Evolutionary conservation across 2,329 filamentous ascomycete genomes (phyloP), one percentile per base, ranked within the genome.

Genomic region (Alternaria consortialis): DNA sequence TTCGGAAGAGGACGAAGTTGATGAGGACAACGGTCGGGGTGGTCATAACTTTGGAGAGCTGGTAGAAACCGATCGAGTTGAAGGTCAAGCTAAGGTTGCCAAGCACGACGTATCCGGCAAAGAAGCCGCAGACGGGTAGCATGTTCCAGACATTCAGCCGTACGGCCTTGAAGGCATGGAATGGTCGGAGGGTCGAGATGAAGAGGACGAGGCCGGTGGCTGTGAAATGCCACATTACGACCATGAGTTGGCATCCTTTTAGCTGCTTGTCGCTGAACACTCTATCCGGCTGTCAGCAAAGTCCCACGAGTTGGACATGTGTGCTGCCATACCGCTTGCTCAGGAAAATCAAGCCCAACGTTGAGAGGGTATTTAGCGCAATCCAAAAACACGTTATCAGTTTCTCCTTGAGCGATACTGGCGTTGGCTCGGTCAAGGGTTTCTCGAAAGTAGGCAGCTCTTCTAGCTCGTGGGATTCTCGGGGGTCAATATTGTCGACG

Each of bases 31-130:
- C 81, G 52, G 78, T 81, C 12, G 81, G 81, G 0, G 81, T 82
- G 9, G 81, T 83, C 80, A 83, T 82, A 60, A 82, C 81, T 69
- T 83, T 83, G 56, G 81, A 81, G 27, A 83, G 74, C 68, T 82
- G 81, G 71, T 83, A 83, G 70, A 82, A 82, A 47, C 80, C 81
- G 61, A 83, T 79, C 27, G 79, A 79, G 73, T 83, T 83, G 69
- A 79, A 81, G 17, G 81, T 79, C 72, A 83, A 70, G 60, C 79
- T 81, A 53, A 82, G 70, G 61, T 83, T 83, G 29, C 80, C 80
- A 55, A 83, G 76, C 40, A 83, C 80, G 34, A 83, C 74, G 61
- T 82, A 82, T 39, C 79, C 80, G 53, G 80, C 80, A 63, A 83
- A 83, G 76, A 82, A 81, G 61, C 71, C 77, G 71, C 81, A 82